Percentiles rank a stretch among this genome's conserved stretches.
Conservation (phyloP, 176 grass and related monocot genomes). For the sorghum (Sorghum bicolor) region Sorghum_bicolor_NCBIv3 NC_012870.2:64030001-64030500, state of each 20-base stretch:
- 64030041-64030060: conserved; percentile 39
- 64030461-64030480: not conserved
- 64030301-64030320: not conserved
- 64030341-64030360: not conserved
- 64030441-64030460: not conserved
- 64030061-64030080: conserved; percentile 32
- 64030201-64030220: not conserved
- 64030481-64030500: not conserved
- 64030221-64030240: not conserved
- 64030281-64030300: not conserved
- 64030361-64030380: not conserved
- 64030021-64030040: conserved; percentile 21
- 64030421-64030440: not conserved
- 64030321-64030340: not conserved
- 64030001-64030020: conserved; percentile 25
- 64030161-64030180: conserved; percentile 24
- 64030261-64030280: conserved; percentile 1
- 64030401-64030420: not conserved
- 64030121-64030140: not conserved
- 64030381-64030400: not conserved
- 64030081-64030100: conserved; percentile 71
- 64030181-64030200: not conserved
- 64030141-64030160: not conserved
- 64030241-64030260: not conserved
- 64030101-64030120: not conserved